Evolutionary conservation across 805 yeast genomes (phyloP).

Genomic region (Grigorovia transvaalensis): DNA sequence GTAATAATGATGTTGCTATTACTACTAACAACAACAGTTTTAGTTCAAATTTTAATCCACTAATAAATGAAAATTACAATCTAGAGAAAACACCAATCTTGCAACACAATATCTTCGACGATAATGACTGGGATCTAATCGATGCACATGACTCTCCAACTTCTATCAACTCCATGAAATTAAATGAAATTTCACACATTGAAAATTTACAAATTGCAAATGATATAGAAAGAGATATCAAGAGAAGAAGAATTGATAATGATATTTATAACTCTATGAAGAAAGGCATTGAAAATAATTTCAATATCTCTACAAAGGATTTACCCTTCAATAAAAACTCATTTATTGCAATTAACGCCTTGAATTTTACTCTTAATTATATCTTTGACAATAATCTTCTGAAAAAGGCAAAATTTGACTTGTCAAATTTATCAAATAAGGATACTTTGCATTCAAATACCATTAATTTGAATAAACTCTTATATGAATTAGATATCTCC

Average conservation of each 20-base stretch:
- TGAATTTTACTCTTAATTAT: slow-evolving; percentile 13
- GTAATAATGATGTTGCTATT: neutral
- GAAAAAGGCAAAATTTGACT: slow-evolving; percentile 18
- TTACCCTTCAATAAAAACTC: slow-evolving; percentile 10
- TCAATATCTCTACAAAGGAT: neutral
- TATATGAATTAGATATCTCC: slow-evolving; percentile 21
- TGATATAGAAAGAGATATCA: neutral
- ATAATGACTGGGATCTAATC: neutral
- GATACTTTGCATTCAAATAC: slow-evolving; percentile 4
- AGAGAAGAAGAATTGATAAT: neutral
- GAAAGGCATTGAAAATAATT: neutral
- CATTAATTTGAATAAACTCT: slow-evolving; percentile 8
- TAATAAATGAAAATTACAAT: no score
- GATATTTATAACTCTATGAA: neutral
- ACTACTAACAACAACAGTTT: neutral
- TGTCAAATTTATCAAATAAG: slow-evolving; percentile 4
- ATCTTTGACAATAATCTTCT: slow-evolving; percentile 17
- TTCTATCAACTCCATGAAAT: neutral
- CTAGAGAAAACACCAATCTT: neutral
- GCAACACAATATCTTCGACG: neutral
- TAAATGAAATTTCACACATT: no score
- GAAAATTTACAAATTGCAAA: neutral
- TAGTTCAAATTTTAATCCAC: neutral
- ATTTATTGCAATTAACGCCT: slow-evolving; percentile 17
- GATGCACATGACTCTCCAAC: neutral